Conservation (phyloP, 805 yeast species). For the Myxozyma udenii region DNA sequence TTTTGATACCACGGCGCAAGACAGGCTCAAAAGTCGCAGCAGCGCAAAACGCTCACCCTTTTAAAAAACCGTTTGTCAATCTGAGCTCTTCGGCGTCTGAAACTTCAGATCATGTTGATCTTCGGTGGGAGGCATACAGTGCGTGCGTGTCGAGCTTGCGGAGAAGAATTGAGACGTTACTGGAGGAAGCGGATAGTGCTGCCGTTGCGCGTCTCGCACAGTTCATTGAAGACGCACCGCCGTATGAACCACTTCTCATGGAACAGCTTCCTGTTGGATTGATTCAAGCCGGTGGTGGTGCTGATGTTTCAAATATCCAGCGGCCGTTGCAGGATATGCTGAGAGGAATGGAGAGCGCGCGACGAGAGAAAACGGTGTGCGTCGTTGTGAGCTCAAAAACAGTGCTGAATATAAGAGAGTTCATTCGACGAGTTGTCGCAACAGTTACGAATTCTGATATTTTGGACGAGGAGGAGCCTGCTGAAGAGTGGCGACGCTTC, state of each 20-base stretch:
- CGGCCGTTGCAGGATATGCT: slow-evolving; percentile 34
- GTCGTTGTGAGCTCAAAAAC: slow-evolving; percentile 40
- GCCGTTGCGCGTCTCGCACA: slow-evolving; percentile 1
- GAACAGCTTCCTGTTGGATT: slow-evolving; percentile 33
- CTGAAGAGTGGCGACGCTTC: not conserved
- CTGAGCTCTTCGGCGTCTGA: slow-evolving; percentile 14
- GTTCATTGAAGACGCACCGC: not conserved
- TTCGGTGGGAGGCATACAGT: slow-evolving; percentile 12
- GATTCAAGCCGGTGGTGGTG: slow-evolving; percentile 38
- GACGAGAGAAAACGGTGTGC: slow-evolving; percentile 6
- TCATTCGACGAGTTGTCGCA: slow-evolving; percentile 33
- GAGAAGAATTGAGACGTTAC: not conserved
- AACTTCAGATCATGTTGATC: not conserved
- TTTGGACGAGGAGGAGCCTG: not conserved
- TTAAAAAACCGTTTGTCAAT: slow-evolving; percentile 6
- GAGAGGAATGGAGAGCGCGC: slow-evolving; percentile 5
- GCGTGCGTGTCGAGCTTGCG: slow-evolving; percentile 3
- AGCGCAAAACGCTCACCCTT: not conserved
- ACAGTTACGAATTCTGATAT: slow-evolving; percentile 30
- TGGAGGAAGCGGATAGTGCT: slow-evolving; percentile 5
- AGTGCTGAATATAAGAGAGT: slow-evolving; percentile 38
- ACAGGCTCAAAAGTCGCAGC: slow-evolving; percentile 1
- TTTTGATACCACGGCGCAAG: slow-evolving; percentile 6
- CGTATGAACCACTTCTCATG: slow-evolving; percentile 16
- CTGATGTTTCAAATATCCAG: slow-evolving; percentile 38